Evolutionary conservation across 2,329 filamentous ascomycete genomes (phyloP).

Genomic region (Sporothrix schenckii): DNA sequence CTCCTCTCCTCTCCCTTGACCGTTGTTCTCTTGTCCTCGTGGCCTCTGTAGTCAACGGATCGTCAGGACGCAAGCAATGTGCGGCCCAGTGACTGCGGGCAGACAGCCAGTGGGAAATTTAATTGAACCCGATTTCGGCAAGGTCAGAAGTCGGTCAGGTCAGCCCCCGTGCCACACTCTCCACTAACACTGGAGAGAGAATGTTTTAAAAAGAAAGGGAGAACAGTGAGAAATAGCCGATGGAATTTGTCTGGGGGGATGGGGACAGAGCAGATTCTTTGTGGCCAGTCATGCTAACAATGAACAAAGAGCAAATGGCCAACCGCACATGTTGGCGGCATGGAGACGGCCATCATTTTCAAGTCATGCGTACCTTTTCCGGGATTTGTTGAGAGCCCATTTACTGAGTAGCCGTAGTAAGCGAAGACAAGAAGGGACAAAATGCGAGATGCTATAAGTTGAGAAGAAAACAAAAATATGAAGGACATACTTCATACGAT

Average conservation of each 20-base stretch:
- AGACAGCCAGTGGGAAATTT: not conserved
- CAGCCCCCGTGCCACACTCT: not conserved
- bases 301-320: constrained; percentile 15
- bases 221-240: constrained; percentile 8
- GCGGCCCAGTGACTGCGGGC: not conserved
- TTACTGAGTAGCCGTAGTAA: too few species aligned
- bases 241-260: not conserved
- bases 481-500: too few species aligned
- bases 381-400: too few species aligned
- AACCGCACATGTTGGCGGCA: too few species aligned
- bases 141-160: not conserved
- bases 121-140: constrained; percentile 30
- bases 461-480: too few species aligned
- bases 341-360: not conserved
- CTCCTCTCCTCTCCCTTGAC: not conserved
- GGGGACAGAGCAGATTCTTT: not conserved
- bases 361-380: not conserved
- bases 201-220: not conserved
- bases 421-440: not conserved
- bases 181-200: constrained; percentile 20
- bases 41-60: not conserved
- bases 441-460: too few species aligned
- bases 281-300: not conserved
- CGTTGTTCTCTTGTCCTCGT: constrained; percentile 11
- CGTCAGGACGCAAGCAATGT: not conserved